Conservation (phyloP, 805 yeast species). For the Aciculoconidium aculeatum region DNA sequence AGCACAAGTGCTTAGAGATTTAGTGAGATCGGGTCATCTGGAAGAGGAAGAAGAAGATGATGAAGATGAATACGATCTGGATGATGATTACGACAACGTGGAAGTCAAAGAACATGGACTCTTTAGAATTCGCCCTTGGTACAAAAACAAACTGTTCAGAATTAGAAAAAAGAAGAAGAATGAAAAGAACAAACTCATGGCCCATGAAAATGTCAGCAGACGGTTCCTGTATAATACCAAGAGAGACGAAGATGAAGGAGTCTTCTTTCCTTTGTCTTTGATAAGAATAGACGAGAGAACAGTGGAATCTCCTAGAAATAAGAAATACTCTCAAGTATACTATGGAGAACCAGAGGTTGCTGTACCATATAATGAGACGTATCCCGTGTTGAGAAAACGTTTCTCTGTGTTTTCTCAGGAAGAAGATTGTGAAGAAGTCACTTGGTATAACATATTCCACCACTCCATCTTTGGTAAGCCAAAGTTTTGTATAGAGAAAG, state of each 20-base stretch:
- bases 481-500: conserved; percentile 32
- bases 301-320: conserved; percentile 13
- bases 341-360: conserved; percentile 2
- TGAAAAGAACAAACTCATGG: too few species aligned
- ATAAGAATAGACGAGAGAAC: conserved; percentile 10
- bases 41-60: conserved; percentile 1
- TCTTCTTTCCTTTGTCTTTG: conserved; percentile 17
- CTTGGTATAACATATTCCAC: conserved; percentile 48
- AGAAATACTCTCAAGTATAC: conserved; percentile 14
- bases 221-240: too few species aligned
- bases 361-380: not conserved
- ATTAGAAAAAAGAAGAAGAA: too few species aligned
- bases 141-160: too few species aligned
- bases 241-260: conserved; percentile 8
- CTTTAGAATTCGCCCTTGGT: too few species aligned
- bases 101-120: too few species aligned
- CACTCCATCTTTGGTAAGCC: conserved; percentile 47
- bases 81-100: too few species aligned
- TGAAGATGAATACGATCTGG: too few species aligned
- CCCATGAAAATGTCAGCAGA: too few species aligned
- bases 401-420: conserved; percentile 8
- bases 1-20: too few species aligned
- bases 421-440: conserved; percentile 40
- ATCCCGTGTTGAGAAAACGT: conserved; percentile 1
- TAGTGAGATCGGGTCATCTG: not conserved